Base-by-base conservation (phyloP, 2,329 filamentous ascomycete genomes). In the Pezicula radicicola region DNA sequence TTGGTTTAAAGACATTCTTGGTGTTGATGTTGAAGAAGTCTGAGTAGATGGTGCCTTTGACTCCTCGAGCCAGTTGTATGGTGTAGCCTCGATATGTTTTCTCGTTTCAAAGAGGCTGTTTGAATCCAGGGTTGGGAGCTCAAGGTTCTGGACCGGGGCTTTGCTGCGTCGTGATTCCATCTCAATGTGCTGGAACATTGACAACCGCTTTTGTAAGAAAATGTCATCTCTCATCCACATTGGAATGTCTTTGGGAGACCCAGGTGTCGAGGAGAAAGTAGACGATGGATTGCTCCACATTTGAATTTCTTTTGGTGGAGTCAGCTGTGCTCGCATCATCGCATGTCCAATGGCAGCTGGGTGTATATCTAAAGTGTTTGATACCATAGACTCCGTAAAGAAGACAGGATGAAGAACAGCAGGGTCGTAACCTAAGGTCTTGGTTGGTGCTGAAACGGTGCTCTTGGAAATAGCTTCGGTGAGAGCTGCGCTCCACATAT, bases 321-420 rank as follows among this genome's bases (percentile, higher is more conserved):
- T 7, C 10, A 12, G 42, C 19, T 45, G 16, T 16, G 19, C 43
- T 51, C 57, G 55, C 49, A 57, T 50, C 21, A 27, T 28, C 18
- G 54, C 35, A 46, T 57, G 50, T 12, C 55, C 55, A 25, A 54
- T 55, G 18, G 54, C 54, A 45, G 55, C 54, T 21, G 57, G 56
- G 33, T 58, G 56, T 44, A 59, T 47, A 37, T 48, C 48, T 6
- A 13, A n/a, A 10, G 48, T 30, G 6, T 16, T 46, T 8, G 57
- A 55, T 42, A 47, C 28, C n/a, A 56, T 47, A 13, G 51, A 52
- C 6, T 51, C 39, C 0, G 57, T 60, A 49, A 60, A 60, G 52
- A 59, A 62, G 1, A 61, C 60, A 4, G 60, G 60, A 48, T 62
- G 60, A 18, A 55, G 40, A 6, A 56, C 50, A 15, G 57, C 46